Evolutionary conservation across 139 green algal species (phyloP).

Genomic region (Coelastrella sp.): DNA sequence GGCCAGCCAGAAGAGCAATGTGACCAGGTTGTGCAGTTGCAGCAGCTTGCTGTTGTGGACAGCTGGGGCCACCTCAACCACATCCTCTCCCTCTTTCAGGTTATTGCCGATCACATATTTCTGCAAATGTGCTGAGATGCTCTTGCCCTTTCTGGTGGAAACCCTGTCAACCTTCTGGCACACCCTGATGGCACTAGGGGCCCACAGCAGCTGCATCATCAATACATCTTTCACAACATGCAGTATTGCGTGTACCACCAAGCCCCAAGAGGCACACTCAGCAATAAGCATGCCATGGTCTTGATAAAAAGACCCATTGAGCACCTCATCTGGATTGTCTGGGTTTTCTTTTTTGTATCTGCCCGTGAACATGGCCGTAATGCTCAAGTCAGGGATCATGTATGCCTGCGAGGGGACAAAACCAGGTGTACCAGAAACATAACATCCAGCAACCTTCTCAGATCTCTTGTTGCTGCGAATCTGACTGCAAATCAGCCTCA

Average conservation of each 20-base stretch:
- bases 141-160: neutral
- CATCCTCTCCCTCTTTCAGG: neutral
- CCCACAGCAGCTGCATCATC: neutral
- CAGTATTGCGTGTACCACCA: slow-evolving; percentile 7
- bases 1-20: slow-evolving; percentile 19
- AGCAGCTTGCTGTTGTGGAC: slow-evolving; percentile 20
- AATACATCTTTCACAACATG: slow-evolving; percentile 1
- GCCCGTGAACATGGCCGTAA: slow-evolving; percentile 1
- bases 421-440: neutral
- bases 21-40: slow-evolving; percentile 14
- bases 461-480: too few relatives aligned
- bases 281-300: neutral
- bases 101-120: neutral
- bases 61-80: neutral
- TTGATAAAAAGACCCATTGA: neutral
- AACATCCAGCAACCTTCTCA: neutral
- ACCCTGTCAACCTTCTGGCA: neutral
- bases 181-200: neutral
- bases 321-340: neutral
- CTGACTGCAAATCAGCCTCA: too few relatives aligned
- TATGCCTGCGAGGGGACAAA: slow-evolving; percentile 19
- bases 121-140: neutral
- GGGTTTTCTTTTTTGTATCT: neutral
- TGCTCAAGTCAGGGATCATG: neutral
- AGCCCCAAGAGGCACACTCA: neutral